phyloP scores from a whole-genome alignment of 768 basidiomycete genomes.

The Leucocoprinus birnbaumii region DNA sequence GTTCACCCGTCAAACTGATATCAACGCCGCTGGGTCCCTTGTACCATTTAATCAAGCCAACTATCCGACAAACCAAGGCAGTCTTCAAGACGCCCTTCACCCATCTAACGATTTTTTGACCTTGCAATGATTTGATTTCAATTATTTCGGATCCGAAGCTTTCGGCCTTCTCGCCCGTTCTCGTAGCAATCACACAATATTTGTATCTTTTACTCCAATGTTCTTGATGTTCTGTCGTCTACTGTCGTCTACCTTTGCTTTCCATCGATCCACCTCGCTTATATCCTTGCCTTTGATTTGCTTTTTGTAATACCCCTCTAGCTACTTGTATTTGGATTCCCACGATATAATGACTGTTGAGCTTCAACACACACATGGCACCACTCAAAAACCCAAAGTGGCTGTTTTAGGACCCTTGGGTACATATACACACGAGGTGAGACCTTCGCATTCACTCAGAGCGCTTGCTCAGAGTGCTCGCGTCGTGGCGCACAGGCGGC shows the following conservation, averaged over 20 bases:
- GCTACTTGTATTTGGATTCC: background rate
- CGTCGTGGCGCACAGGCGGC: constrained; percentile 32
- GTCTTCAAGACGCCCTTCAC: constrained; percentile 29
- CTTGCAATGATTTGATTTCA: constrained; percentile 18
- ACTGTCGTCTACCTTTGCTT: background rate
- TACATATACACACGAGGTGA: constrained; percentile 64
- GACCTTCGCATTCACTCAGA: background rate
- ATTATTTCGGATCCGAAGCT: constrained; percentile 8
- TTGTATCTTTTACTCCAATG: constrained; percentile 10
- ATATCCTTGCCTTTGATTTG: background rate
- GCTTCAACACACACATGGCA: background rate
- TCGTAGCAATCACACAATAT: background rate
- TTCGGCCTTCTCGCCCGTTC: constrained; percentile 7
- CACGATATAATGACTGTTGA: constrained; percentile 7
- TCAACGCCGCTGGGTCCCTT: constrained; percentile 25
- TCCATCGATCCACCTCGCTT: background rate
- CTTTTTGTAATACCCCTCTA: constrained; percentile 2
- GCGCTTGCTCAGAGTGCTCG: too few relatives aligned
- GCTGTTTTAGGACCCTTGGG: constrained; percentile 67
- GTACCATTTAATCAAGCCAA: constrained; percentile 24
- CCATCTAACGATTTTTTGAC: constrained; percentile 34
- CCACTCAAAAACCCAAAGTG: constrained; percentile 25
- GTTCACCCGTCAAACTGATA: constrained; percentile 32
- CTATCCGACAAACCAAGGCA: constrained; percentile 22
- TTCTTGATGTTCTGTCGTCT: too few relatives aligned